phyloP scores from a whole-genome alignment of 1,284 basidiomycete species.

The Tremellales sp. region DNA sequence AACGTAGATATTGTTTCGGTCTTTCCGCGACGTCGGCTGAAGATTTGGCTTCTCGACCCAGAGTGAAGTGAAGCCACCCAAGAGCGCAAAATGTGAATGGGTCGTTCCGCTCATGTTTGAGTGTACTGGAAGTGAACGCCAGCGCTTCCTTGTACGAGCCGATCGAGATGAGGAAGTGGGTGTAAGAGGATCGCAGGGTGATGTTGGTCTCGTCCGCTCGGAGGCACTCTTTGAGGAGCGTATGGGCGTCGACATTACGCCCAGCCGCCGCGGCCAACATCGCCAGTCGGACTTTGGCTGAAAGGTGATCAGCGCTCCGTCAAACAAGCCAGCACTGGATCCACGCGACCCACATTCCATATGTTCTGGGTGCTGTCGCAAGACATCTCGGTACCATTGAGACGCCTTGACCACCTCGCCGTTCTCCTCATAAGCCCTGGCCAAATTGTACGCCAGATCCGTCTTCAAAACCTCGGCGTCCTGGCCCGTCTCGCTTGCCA shows the following conservation, averaged over 20 bases:
- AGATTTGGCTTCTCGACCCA: slow-evolving; percentile 61
- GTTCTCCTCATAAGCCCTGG: slow-evolving; percentile 76
- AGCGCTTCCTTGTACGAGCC: slow-evolving; percentile 62
- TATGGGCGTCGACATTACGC: slow-evolving; percentile 73
- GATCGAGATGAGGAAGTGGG: slow-evolving; percentile 68
- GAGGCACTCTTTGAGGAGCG: slow-evolving; percentile 76
- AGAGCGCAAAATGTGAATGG: slow-evolving; percentile 85
- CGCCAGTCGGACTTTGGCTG: slow-evolving; percentile 86
- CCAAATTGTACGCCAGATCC: slow-evolving; percentile 81
- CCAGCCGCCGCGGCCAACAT: slow-evolving; percentile 66
- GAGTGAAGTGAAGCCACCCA: slow-evolving; percentile 76
- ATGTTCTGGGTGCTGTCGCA: slow-evolving; percentile 84
- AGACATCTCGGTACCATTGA: slow-evolving; percentile 77
- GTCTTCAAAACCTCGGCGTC: slow-evolving; percentile 61
- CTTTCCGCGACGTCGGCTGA: slow-evolving; percentile 62
- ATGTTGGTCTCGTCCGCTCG: slow-evolving; percentile 42
- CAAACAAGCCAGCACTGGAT: neutral
- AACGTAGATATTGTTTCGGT: slow-evolving; percentile 67
- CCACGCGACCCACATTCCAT: slow-evolving; percentile 77
- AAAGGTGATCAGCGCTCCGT: slow-evolving; percentile 5
- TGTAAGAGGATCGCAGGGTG: slow-evolving; percentile 66
- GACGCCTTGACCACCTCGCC: slow-evolving; percentile 67
- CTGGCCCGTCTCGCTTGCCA: slow-evolving; percentile 52
- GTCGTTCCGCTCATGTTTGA: slow-evolving; percentile 77
- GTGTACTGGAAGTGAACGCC: slow-evolving; percentile 78